Conservation (phyloP, 73 alveolate species). For the Tetrahymena malaccensis region DNA sequence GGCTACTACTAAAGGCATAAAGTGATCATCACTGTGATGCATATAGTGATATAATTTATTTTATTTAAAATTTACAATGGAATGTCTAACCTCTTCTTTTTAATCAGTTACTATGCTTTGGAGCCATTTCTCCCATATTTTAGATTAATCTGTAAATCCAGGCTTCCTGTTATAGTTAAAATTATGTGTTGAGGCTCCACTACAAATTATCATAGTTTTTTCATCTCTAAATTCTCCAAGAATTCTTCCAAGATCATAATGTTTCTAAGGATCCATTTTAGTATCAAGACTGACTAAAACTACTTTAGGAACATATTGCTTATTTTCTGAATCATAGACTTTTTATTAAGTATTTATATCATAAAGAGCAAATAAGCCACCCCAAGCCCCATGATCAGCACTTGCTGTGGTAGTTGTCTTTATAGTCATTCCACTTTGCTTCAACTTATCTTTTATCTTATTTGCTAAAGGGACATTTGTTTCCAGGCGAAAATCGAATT, state of each 20-base stretch:
- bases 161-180: neutral
- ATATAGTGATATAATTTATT: neutral
- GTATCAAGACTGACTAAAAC: neutral
- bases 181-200: neutral
- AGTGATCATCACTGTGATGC: neutral
- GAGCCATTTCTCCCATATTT: neutral
- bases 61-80: neutral
- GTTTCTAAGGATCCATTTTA: neutral
- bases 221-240: neutral
- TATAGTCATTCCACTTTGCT: neutral
- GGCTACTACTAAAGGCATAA: neutral
- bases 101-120: neutral
- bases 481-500: neutral
- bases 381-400: neutral
- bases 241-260: neutral
- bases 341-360: neutral
- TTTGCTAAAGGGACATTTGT: neutral
- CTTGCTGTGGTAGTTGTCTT: neutral
- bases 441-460: neutral
- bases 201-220: neutral
- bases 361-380: neutral
- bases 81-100: neutral
- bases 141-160: neutral
- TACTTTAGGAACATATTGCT: neutral
- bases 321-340: neutral